Conservation (phyloP, 2,329 filamentous ascomycete species). For the Colletotrichum australisinense region DNA sequence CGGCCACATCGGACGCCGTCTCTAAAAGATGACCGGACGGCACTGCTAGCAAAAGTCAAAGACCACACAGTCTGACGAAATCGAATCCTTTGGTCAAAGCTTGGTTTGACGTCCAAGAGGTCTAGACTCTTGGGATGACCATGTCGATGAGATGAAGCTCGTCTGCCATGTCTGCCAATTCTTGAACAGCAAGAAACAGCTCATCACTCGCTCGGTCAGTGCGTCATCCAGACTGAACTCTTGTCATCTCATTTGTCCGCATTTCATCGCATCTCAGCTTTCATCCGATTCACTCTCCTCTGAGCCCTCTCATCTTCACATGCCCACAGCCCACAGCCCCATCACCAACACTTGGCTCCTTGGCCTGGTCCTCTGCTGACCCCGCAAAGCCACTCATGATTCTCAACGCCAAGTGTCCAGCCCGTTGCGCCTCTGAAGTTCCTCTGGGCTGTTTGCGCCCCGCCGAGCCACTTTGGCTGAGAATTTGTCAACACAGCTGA, state of each 20-base stretch:
- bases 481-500: not conserved
- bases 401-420: slow-evolving; percentile 21
- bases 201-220: not conserved
- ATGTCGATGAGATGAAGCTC: not conserved
- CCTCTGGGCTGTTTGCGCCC: not conserved
- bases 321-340: slow-evolving; percentile 32
- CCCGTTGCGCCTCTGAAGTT: slow-evolving; percentile 1
- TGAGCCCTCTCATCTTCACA: slow-evolving; percentile 18
- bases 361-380: slow-evolving; percentile 21
- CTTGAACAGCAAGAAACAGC: not conserved
- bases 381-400: slow-evolving; percentile 28
- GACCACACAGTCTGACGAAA: not conserved
- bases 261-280: not conserved
- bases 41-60: slow-evolving; percentile 7
- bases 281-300: not conserved
- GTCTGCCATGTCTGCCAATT: not conserved
- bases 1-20: slow-evolving; percentile 16
- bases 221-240: not conserved
- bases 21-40: slow-evolving; percentile 12
- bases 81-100: slow-evolving; percentile 4
- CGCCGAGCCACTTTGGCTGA: not conserved
- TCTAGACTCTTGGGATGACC: not conserved
- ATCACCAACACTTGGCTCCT: not conserved
- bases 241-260: not conserved
- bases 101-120: slow-evolving; percentile 14